phyloP scores from a whole-genome alignment of 2,329 filamentous ascomycete genomes.

The Phyllosticta citrichinensis region DNA sequence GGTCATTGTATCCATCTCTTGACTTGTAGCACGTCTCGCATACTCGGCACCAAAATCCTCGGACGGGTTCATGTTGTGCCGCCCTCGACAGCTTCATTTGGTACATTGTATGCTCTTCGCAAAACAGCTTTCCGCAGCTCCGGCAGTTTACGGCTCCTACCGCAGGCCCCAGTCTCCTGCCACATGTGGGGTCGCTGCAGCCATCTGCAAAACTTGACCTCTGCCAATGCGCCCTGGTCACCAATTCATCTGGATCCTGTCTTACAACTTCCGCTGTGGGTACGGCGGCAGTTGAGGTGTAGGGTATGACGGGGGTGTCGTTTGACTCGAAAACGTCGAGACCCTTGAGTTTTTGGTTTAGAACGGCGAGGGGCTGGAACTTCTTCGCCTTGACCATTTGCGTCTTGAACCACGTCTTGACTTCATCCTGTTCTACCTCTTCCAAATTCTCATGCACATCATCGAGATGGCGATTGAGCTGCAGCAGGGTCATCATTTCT shows the following conservation, averaged over 20 bases:
- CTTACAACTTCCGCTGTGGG: constrained; percentile 22
- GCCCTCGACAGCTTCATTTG: constrained; percentile 94
- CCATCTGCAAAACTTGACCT: constrained; percentile 59
- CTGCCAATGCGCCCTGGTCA: constrained; percentile 87
- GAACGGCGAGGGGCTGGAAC: constrained; percentile 80
- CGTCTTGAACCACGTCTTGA: constrained; percentile 94
- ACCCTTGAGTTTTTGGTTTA: constrained; percentile 89
- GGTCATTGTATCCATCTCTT: constrained; percentile 88
- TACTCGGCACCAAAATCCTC: constrained; percentile 87
- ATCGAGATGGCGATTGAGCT: constrained; percentile 78
- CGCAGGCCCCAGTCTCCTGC: constrained; percentile 63
- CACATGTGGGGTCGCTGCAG: constrained; percentile 83
- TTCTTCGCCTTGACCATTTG: constrained; percentile 88
- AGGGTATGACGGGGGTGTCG: constrained; percentile 46
- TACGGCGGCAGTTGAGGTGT: constrained; percentile 25
- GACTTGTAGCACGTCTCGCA: constrained; percentile 99
- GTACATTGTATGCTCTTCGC: constrained; percentile 98
- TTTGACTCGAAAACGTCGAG: constrained; percentile 93
- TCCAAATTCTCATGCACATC: constrained; percentile 85
- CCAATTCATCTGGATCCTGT: constrained; percentile 77
- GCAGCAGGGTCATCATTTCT: constrained; percentile 92
- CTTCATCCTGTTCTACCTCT: constrained; percentile 80
- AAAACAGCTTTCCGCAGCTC: constrained; percentile 87
- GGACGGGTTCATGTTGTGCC: constrained; percentile 77
- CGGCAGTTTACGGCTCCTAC: constrained; percentile 87